A percentile compares a stretch with the other conserved stretches of the same genome.
Evolutionary conservation across 2,329 filamentous ascomycete species (phyloP).

Genomic region (Penicillium sp.): DNA sequence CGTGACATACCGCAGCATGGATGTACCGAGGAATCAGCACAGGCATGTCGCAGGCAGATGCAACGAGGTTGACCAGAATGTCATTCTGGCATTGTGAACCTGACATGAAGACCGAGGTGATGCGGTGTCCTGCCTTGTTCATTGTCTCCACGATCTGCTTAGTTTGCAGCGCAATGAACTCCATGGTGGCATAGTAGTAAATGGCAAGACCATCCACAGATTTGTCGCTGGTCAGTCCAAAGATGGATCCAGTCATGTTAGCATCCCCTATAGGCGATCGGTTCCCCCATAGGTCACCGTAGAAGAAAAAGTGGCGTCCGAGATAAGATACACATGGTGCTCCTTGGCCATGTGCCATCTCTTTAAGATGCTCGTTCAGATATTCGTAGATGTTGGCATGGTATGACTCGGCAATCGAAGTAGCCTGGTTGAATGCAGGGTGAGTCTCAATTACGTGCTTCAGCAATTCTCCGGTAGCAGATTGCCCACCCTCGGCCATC

Average conservation of each 20-base stretch:
- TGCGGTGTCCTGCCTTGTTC: slow-evolving; percentile 84
- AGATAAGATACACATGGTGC: slow-evolving; percentile 82
- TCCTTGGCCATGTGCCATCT: slow-evolving; percentile 64
- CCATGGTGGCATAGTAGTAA: slow-evolving; percentile 90
- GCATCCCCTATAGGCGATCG: slow-evolving; percentile 85
- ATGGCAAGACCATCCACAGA: slow-evolving; percentile 79
- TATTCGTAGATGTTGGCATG: slow-evolving; percentile 93
- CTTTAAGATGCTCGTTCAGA: slow-evolving; percentile 79
- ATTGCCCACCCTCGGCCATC: slow-evolving; percentile 97
- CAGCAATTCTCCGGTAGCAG: slow-evolving; percentile 88
- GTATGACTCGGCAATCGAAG: slow-evolving; percentile 74
- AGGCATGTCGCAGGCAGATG: slow-evolving; percentile 85
- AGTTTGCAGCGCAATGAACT: slow-evolving; percentile 95
- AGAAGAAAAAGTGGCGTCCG: slow-evolving; percentile 95
- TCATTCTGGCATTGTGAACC: slow-evolving; percentile 96
- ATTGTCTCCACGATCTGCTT: slow-evolving; percentile 90
- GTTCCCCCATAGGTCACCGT: slow-evolving; percentile 94
- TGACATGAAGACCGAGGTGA: slow-evolving; percentile 97
- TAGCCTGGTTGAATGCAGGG: slow-evolving; percentile 78
- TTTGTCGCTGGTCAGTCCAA: slow-evolving; percentile 81
- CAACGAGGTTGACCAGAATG: slow-evolving; percentile 85
- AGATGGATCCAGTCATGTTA: slow-evolving; percentile 82
- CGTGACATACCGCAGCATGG: slow-evolving; percentile 91
- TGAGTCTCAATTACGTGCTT: slow-evolving; percentile 95
- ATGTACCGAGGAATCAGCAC: slow-evolving; percentile 92